These are phyloP conservation scores for Xylaria sp. DNA, from an alignment of 2,329 filamentous ascomycete genomes.

Conservation along the genomic window DNA sequence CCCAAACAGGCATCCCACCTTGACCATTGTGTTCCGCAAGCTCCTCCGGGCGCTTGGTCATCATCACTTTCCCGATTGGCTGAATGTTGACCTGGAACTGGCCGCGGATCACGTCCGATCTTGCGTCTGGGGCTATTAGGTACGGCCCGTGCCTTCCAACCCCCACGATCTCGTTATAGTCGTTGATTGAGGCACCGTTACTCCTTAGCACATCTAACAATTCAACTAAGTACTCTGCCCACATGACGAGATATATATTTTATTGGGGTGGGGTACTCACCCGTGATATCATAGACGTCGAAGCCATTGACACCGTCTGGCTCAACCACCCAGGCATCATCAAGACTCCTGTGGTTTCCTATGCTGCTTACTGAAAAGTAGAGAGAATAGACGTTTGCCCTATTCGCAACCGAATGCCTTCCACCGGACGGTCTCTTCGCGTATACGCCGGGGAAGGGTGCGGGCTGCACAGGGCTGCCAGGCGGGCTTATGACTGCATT, in stretches of 20 bases:
- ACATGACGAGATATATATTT: too few relatives aligned
- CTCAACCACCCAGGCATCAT: constrained; percentile 23
- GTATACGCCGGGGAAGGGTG: too few relatives aligned
- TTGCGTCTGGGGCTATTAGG: not conserved
- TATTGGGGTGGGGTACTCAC: too few relatives aligned
- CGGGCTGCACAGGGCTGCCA: not conserved
- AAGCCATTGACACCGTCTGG: constrained; percentile 12
- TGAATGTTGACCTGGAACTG: not conserved
- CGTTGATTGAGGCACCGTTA: constrained; percentile 1
- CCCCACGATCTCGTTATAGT: constrained; percentile 4
- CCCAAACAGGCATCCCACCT: constrained; percentile 9
- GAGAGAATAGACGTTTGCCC: constrained; percentile 1
- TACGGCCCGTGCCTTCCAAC: constrained; percentile 1
- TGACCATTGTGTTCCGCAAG: constrained; percentile 10
- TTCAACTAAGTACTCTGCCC: not conserved
- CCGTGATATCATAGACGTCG: constrained; percentile 24
- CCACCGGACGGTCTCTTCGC: too few relatives aligned
- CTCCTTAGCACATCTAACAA: constrained; percentile 1
- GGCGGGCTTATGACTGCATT: not conserved
- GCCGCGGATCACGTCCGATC: constrained; percentile 3
- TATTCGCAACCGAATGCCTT: too few relatives aligned
- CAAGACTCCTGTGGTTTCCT: constrained; percentile 16
- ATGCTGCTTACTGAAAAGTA: constrained; percentile 17
- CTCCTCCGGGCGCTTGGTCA: constrained; percentile 5
- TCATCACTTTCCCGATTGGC: constrained; percentile 7